Base-by-base conservation (phyloP, 768 basidiomycete species). In the Mycena rosella region DNA sequence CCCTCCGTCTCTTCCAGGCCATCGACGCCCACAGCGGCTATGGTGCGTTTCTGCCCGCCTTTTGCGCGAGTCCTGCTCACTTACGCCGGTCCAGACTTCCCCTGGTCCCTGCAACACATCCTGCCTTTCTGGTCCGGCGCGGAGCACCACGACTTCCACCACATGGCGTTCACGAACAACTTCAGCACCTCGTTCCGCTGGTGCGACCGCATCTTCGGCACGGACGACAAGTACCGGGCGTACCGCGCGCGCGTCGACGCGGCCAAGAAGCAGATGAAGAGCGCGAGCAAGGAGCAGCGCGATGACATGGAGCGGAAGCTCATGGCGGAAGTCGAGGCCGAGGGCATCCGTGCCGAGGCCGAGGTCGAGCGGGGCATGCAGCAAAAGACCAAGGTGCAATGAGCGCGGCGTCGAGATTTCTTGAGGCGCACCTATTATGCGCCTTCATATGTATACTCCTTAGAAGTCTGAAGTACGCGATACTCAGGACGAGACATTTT, bases 101-200 rank as follows among this genome's bases (percentile, higher is more conserved):
- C 98, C 0, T 99, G 96, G 96, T 96, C 95, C 7, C 85, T 99
- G 61, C 91, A 95, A 72, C 89, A 96, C 83, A 89, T 95, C 71
- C 66, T 99, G 34, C 96, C 96, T 2, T 94, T 99, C 87, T 99
- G 96, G 96, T 92, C 94, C 9, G 96, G 97, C 42, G 96, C 96
- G 0, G 97, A 98, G 74, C 95, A 97, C 81, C 96, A 98, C 78
- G 96, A 98, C 76, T 98, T 96, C 89, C 97, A 99, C 80, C 97
- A 99, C 82, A 94, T 96, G 93, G 91, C 93, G 5, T 97, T 96
- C 84, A 89, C 89, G 55, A 96, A 96, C 85, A 96, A 96, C 85
- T 97, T 87, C 78, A 93, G 94, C 11, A 96, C 96, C 9, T 94
- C 92, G 24, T 98, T 98, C 89, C 89, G 96, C 44, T 97, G 94